phyloP scores from a whole-genome alignment of 192 early-diverging fungal genomes.

The Gonapodya prolifera region DNA sequence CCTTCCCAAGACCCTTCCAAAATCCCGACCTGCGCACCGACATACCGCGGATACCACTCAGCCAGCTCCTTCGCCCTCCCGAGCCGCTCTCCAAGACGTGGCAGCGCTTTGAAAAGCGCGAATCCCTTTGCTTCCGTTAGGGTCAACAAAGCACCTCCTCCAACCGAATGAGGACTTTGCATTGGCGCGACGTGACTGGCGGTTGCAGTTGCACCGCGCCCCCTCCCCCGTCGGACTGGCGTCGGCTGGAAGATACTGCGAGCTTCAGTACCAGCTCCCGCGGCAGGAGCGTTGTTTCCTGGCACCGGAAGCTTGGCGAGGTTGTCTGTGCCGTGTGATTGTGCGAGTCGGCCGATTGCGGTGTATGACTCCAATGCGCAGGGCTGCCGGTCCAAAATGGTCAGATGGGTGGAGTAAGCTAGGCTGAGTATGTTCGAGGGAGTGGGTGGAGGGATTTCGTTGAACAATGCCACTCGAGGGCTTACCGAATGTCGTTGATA shows the following conservation, averaged over 20 bases:
- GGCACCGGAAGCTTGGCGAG: background rate
- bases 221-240: too few species aligned
- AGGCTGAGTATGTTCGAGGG: background rate
- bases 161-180: background rate
- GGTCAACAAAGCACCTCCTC: background rate
- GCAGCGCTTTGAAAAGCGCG: background rate
- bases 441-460: background rate
- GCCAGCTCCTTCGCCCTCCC: background rate
- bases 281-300: background rate
- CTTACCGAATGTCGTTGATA: background rate
- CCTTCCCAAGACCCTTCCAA: background rate
- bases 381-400: background rate
- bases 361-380: background rate
- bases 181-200: background rate
- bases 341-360: background rate
- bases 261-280: background rate
- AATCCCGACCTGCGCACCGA: background rate
- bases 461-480: background rate
- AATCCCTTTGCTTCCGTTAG: background rate
- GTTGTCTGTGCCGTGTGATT: background rate
- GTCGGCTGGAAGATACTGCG: background rate
- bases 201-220: background rate
- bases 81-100: background rate
- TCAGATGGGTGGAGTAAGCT: background rate
- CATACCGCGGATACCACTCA: background rate